phyloP scores from a whole-genome alignment of 208 protist species.

The Leishmania martiniquensis region DNA sequence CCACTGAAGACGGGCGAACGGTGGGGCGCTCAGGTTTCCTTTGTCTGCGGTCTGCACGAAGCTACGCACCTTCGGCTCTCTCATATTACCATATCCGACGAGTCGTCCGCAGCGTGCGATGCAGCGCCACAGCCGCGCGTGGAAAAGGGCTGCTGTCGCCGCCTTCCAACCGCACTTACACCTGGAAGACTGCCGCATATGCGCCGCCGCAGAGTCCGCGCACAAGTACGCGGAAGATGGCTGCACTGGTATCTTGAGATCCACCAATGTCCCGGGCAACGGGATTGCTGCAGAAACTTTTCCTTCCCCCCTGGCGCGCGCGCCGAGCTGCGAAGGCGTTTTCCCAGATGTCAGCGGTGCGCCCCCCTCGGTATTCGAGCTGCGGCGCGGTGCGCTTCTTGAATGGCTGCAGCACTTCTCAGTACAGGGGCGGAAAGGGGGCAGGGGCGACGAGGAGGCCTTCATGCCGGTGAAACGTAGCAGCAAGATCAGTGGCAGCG shows the following conservation, averaged over 20 bases:
- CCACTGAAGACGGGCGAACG: not conserved
- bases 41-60: not conserved
- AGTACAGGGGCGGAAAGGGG: not conserved
- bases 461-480: not conserved
- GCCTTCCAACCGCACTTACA: slow-evolving; percentile 57
- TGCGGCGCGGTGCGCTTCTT: slow-evolving; percentile 13
- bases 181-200: slow-evolving; percentile 43
- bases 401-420: slow-evolving; percentile 16
- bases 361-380: slow-evolving; percentile 3
- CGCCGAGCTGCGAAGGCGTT: not conserved
- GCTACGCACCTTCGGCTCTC: not conserved
- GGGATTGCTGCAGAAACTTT: not conserved
- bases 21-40: not conserved
- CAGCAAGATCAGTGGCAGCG: not conserved
- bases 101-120: not conserved
- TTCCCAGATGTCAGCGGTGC: not conserved
- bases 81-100: not conserved
- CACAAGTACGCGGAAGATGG: not conserved
- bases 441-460: not conserved
- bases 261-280: not conserved
- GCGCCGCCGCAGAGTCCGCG: slow-evolving; percentile 11
- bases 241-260: not conserved
- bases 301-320: not conserved
- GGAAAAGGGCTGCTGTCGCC: not conserved
- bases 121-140: not conserved